phyloP scores from a whole-genome alignment of 441 rosid genomes.

The Populus hybrid region DNA sequence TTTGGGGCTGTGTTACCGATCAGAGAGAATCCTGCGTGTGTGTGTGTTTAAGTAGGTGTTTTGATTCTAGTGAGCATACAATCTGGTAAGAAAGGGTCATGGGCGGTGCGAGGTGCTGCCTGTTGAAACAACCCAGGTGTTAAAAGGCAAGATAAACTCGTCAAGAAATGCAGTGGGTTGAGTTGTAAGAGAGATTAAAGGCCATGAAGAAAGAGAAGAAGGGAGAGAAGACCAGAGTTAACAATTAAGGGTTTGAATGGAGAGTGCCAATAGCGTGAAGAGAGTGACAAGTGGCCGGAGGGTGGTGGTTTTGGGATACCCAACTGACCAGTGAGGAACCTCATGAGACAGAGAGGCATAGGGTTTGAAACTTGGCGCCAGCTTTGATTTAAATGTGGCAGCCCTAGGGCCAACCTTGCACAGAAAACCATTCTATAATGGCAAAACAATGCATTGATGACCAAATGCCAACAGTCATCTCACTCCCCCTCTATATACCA shows the following conservation, averaged over 20 bases:
- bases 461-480: neutral
- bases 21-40: slow-evolving; percentile 8
- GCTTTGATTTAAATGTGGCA: slow-evolving; percentile 34
- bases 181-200: slow-evolving; percentile 17
- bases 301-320: slow-evolving; percentile 43
- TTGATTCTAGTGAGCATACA: neutral
- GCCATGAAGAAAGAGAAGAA: slow-evolving; percentile 14
- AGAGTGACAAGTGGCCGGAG: slow-evolving; percentile 51
- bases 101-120: slow-evolving; percentile 28
- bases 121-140: slow-evolving; percentile 30
- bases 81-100: slow-evolving; percentile 23
- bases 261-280: slow-evolving; percentile 14
- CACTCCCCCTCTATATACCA: neutral
- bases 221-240: slow-evolving; percentile 18
- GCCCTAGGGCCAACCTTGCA: slow-evolving; percentile 11
- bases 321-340: slow-evolving; percentile 43
- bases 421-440: slow-evolving; percentile 20
- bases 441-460: neutral
- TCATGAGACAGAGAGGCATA: slow-evolving; percentile 16
- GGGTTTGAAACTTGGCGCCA: slow-evolving; percentile 32
- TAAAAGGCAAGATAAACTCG: slow-evolving; percentile 37
- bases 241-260: slow-evolving; percentile 8
- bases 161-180: slow-evolving; percentile 21
- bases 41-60: neutral
- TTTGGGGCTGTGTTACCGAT: slow-evolving; percentile 1